Base-by-base conservation (phyloP, 768 basidiomycete species). In the Mycena galericulata region DNA sequence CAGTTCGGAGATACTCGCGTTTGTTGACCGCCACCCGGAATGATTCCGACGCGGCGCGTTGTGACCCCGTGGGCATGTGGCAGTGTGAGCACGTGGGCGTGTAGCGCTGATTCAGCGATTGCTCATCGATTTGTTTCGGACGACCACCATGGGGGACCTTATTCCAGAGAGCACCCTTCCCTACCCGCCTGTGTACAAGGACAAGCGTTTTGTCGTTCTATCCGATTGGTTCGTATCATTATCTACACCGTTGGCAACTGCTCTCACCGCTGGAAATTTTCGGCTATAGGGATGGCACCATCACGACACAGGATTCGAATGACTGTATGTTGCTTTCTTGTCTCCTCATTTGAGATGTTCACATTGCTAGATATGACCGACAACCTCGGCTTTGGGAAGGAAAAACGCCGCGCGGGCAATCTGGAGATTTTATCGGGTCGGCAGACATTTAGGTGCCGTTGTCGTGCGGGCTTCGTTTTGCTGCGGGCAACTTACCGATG, bases 291-390 rank as follows among this genome's bases (percentile, higher is more conserved):
- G 93, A 95, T 82, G 93, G 93, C 74, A 98, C 96, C 17, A 97
- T 98, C 81, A 97, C 96, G 4, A 95, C 88, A 43, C 89, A 87
- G 75, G 96, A 98, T 77, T 95, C 94, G 9, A 98, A 98, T 78
- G 96, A 98, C 74, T 96, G 93, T 95, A 76, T 69, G 90, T 72
- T 46, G 38, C 40, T 46, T 71, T 56, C 57, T 49, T 49, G 14
- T 24, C n/a, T 58, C 57, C 43, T 24, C 27, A 7, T 2, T 40
- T 29, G 46, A 2, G 34, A 9, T 49, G 57, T 43, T 56, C 20
- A 26, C 10, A 12, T 10, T 11, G 14, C 5, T 73, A 96, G 95
- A 90, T 78, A 77, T 97, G 83, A 96, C 96, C 38, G 97, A 99
- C 79, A 90, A 93, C 76, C 87, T 94, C 64, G 97, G 97, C 26